Evolutionary conservation across 2,329 filamentous ascomycete genomes (phyloP).

Genomic region (Colletotrichum tropicale): DNA sequence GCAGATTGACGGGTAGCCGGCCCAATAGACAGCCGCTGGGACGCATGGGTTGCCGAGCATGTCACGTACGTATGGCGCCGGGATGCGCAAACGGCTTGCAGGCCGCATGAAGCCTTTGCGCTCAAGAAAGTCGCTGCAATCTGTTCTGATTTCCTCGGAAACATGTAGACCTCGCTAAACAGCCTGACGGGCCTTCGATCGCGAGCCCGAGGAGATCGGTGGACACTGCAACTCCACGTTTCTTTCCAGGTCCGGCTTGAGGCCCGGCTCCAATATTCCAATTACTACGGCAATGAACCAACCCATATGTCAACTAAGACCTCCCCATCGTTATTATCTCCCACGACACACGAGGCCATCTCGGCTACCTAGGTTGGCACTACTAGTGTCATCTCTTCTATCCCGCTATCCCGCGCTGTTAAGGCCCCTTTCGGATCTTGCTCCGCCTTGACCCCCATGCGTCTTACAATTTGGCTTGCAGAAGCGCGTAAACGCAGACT

Average conservation of each 20-base stretch:
- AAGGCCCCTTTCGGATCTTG: not conserved
- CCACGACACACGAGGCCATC: not conserved
- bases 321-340: not conserved
- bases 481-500: not conserved
- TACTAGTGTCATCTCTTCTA: slow-evolving; percentile 10
- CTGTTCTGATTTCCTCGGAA: not conserved
- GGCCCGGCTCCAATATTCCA: slow-evolving; percentile 6
- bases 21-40: not conserved
- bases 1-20: not conserved
- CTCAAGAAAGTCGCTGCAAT: not conserved
- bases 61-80: not conserved
- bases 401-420: not conserved
- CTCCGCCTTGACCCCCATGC: not conserved
- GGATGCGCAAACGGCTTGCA: not conserved
- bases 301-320: not conserved
- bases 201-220: not conserved
- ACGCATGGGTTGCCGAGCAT: not conserved
- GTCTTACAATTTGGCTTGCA: not conserved
- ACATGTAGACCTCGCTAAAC: not conserved
- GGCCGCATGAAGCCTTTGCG: not conserved
- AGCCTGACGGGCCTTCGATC: not conserved
- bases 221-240: not conserved
- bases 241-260: not conserved
- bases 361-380: not conserved
- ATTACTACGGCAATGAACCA: not conserved